These are phyloP conservation scores for Tuber microsphaerosporum DNA, from an alignment of 495 filamentous ascomycete species.

Conservation along the genomic window DNA sequence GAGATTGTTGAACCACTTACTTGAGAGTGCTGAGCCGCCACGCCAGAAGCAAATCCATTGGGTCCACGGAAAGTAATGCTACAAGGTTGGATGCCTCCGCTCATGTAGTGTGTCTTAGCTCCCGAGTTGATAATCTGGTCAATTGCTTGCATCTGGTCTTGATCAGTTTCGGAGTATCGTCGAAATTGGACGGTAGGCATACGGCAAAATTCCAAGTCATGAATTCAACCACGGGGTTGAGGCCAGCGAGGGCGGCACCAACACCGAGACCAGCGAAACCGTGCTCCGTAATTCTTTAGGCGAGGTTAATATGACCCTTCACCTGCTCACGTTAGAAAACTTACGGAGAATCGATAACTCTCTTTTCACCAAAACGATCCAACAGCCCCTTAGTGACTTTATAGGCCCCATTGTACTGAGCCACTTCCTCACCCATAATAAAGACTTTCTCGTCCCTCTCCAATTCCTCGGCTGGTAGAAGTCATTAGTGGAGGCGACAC, in stretches of 20 bases:
- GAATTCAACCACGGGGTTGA: slow-evolving; percentile 81
- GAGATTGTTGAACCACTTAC: slow-evolving; percentile 40
- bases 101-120: slow-evolving; percentile 99
- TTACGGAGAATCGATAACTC: slow-evolving; percentile 86
- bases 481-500: slow-evolving; percentile 16
- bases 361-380: slow-evolving; percentile 93
- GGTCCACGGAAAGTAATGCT: slow-evolving; percentile 99
- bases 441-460: slow-evolving; percentile 91
- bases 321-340: slow-evolving; percentile 4
- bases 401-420: slow-evolving; percentile 99
- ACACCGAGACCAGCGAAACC: slow-evolving; percentile 90
- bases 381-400: slow-evolving; percentile 96
- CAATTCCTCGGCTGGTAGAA: slow-evolving; percentile 69
- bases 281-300: slow-evolving; percentile 73
- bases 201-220: slow-evolving; percentile 99
- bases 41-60: slow-evolving; percentile 94
- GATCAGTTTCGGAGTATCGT: slow-evolving; percentile 8
- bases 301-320: slow-evolving; percentile 13
- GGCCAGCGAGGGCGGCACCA: slow-evolving; percentile 85
- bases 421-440: slow-evolving; percentile 93
- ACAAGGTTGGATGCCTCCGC: slow-evolving; percentile 96
- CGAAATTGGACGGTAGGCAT: slow-evolving; percentile 12
- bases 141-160: slow-evolving; percentile 78
- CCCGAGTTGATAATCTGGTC: slow-evolving; percentile 99
- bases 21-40: slow-evolving; percentile 95